Evolutionary conservation across 441 rosid genomes (phyloP), one percentile per base, ranked within the genome.

Genomic region (Macaranga tanarius): DNA sequence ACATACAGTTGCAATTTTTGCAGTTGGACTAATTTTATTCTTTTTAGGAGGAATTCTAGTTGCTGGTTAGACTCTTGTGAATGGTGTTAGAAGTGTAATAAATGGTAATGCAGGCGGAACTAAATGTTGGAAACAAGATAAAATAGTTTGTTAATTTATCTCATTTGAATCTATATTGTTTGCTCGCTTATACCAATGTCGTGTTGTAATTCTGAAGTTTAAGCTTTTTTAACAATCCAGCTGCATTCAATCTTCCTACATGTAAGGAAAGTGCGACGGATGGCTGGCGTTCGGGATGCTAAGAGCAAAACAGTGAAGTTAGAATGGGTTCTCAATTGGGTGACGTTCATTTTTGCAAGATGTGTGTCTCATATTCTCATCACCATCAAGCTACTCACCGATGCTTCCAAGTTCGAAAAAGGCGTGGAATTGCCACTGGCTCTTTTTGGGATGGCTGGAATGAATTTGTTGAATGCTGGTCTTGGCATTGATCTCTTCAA

Each of bases 361-460:
- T 63, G 78, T 40, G 65, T 80, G 17, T 74, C 95, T 70, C 99
- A 92, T 68, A 31, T 89, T 71, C 80, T 90, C 45, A 92, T 94
- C 69, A 87, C 97, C 13, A 15, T 81, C 65, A 92, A 92, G 86
- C 88, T 92, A 68, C 75, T 92, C 40, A 77, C 42, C 65, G 99
- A 94, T 65, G 92, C 91, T 22, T 70, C 82, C 76, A 87, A 88
- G 89, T 94, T 94, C 23, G 85, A 67, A 61, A 88, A 69, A 70
- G 99, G 97, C 5, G 73, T 90, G 4, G 95, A 92, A 86, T 85
- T 86, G 83, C 97, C 97, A 0, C 89, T 94, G 28, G 99, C 97
- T 20, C 67, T 94, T 68, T 85, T 84, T 65, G 97, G 97, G 59
- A 94, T 94, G 99, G 82, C 65, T 26, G 97, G 97, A 73, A 90